Evolutionary conservation across 31 red algal species (phyloP), one percentile per base, ranked within the genome.

Genomic region (Asparagopsis taxiformis): DNA sequence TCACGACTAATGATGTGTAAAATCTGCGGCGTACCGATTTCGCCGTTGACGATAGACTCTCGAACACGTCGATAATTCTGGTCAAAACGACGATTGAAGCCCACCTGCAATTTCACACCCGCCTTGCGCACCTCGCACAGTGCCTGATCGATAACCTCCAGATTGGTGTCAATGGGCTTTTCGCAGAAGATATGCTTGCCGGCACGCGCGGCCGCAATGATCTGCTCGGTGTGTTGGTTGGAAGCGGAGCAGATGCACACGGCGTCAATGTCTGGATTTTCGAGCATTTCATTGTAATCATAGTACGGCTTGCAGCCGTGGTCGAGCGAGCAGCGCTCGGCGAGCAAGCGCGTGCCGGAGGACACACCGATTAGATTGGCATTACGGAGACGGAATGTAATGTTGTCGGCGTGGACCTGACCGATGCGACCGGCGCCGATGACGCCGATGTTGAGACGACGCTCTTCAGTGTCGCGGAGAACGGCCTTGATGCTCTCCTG

Each of bases 181-280:
- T 98, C 95, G 50, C 91, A 93, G 69, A 98, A 98, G 55, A 98
- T 98, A 62, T 98, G 95, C 68, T 98, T 98, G 2, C 95, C 95
- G n/a, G 90, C 90, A 48, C 81, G 37, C 8, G 95, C 95, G 16
- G 95, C 95, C 35, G 83, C 85, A 63, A 94, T 98, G 58, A 98
- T 98, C 65, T 94, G 91, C 17, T 68, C 35, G 43, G 90, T 94
- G 34, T 98, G 95, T 56, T 94, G 77, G 56, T 93, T 91, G 58
- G 71, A 76, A 0, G 91, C 91, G 9, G 95, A 98, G 71, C 95
- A 98, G 49, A 98, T 98, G 71, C 90, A 94, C 15, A 98, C 95
- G 13, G 95, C 95, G 68, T 98, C 81, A 6, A 98, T 55, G 33
- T 54, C 43, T 20, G 95, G 91, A 44, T 98, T 74, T 32, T 94